These are phyloP conservation scores for Benincasa hispida DNA, from an alignment of 306 rosid genomes.

Conservation along the genomic window DNA sequence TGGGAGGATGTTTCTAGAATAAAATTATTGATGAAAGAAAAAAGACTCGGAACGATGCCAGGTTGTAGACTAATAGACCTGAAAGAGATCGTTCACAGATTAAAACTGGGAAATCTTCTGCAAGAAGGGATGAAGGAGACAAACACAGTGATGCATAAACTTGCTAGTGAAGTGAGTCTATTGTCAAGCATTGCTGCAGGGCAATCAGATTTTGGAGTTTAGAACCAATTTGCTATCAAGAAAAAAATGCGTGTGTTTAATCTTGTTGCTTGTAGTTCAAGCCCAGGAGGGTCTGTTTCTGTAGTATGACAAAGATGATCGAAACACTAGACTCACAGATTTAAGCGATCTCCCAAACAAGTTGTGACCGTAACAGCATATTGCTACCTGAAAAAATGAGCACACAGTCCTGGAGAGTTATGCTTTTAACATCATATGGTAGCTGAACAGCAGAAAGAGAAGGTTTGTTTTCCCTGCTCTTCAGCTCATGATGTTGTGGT, in stretches of 20 bases:
- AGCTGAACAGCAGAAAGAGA: not conserved
- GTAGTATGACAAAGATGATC: not conserved
- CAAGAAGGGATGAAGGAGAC: conserved; percentile 23
- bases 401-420: not conserved
- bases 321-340: not conserved
- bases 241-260: no score
- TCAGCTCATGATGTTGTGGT: not conserved
- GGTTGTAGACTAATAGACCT: conserved; percentile 58
- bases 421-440: not conserved
- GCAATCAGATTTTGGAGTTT: not conserved
- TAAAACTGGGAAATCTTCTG: conserved; percentile 25
- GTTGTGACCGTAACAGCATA: not conserved
- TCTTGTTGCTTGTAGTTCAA: not conserved
- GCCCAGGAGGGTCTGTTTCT: not conserved
- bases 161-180: conserved; percentile 4
- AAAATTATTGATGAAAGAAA: conserved; percentile 40
- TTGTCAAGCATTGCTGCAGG: not conserved
- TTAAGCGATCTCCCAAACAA: not conserved
- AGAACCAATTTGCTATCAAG: not conserved
- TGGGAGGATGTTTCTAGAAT: conserved; percentile 58
- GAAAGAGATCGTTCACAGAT: conserved; percentile 48
- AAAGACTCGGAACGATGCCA: conserved; percentile 25
- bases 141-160: not conserved
- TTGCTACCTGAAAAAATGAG: not conserved
- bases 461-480: not conserved